These are phyloP conservation scores for Cyclocybe cylindracea DNA, from an alignment of 768 basidiomycete species.

Conservation along the genomic window DNA sequence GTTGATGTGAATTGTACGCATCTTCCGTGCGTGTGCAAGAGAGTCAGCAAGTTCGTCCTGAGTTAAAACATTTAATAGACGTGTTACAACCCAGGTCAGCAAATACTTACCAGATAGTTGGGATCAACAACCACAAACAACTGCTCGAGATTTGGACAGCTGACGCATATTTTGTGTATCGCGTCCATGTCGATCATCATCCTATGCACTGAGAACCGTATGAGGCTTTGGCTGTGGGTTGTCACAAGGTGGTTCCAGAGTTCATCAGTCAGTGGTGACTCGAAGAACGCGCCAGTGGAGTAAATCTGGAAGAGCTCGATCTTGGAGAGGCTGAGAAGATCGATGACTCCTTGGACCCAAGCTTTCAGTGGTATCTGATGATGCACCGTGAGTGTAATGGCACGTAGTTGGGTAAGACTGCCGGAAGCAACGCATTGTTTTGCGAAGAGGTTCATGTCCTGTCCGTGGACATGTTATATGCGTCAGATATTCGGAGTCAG, in stretches of 20 bases:
- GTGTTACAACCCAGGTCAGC: neutral
- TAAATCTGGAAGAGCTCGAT: slow-evolving; percentile 67
- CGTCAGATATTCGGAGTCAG: neutral
- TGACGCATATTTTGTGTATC: slow-evolving; percentile 53
- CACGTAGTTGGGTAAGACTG: slow-evolving; percentile 45
- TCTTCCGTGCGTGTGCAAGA: slow-evolving; percentile 43
- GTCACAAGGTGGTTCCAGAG: slow-evolving; percentile 55
- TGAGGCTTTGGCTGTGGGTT: slow-evolving; percentile 52
- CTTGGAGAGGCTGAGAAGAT: slow-evolving; percentile 48
- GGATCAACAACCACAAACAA: slow-evolving; percentile 62
- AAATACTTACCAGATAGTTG: slow-evolving; percentile 42
- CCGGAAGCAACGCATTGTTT: slow-evolving; percentile 31
- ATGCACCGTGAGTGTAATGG: slow-evolving; percentile 59
- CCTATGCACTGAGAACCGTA: slow-evolving; percentile 62
- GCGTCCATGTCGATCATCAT: slow-evolving; percentile 54
- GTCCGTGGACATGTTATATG: neutral
- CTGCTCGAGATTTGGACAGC: slow-evolving; percentile 57
- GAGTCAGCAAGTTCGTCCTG: slow-evolving; percentile 42
- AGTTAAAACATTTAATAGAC: too few relatives aligned
- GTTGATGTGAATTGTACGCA: slow-evolving; percentile 66
- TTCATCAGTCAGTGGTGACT: slow-evolving; percentile 38
- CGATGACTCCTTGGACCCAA: slow-evolving; percentile 47
- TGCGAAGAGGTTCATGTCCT: slow-evolving; percentile 58
- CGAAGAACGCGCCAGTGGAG: slow-evolving; percentile 42
- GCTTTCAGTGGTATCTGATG: slow-evolving; percentile 31